phyloP scores from a whole-genome alignment of 768 basidiomycete genomes.

The Chalciporus chontae region DNA sequence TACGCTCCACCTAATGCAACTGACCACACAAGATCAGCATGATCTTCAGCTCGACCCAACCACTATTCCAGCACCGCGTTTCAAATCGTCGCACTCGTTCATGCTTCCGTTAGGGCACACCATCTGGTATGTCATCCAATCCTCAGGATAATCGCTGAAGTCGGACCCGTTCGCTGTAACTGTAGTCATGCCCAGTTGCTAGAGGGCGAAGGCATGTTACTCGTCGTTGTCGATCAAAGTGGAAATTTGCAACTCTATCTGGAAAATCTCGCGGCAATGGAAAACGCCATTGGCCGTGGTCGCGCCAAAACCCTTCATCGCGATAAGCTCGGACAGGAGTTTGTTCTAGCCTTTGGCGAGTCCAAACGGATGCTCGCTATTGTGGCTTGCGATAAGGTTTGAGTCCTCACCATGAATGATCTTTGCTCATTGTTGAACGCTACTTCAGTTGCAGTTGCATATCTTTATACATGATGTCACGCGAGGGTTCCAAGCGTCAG shows the following conservation, averaged over 20 bases:
- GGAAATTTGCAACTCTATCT: constrained; percentile 37
- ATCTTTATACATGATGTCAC: constrained; percentile 49
- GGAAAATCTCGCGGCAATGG: constrained; percentile 33
- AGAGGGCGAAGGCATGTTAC: constrained; percentile 35
- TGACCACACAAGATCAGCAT: constrained; percentile 28
- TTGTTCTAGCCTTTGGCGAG: constrained; percentile 51
- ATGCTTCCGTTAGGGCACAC: constrained; percentile 19
- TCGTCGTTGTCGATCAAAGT: constrained; percentile 35
- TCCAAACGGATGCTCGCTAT: constrained; percentile 45
- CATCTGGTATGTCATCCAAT: constrained; percentile 15
- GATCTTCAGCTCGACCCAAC: constrained; percentile 26
- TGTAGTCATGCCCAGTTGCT: constrained; percentile 41
- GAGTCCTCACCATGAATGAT: neutral
- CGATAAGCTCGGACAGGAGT: constrained; percentile 45
- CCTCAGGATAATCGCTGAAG: neutral
- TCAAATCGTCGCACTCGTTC: constrained; percentile 23
- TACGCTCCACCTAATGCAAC: constrained; percentile 27
- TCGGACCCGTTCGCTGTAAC: neutral
- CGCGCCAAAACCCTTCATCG: constrained; percentile 36
- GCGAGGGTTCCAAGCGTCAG: constrained; percentile 41
- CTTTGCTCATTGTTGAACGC: neutral
- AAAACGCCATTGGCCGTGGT: constrained; percentile 31
- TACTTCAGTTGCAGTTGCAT: constrained; percentile 36
- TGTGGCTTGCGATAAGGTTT: constrained; percentile 42
- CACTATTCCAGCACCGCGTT: constrained; percentile 22